A percentile compares a stretch with the other conserved stretches of the same genome.
Evolutionary conservation across 805 yeast genomes (phyloP).

Genomic region (Candida maris): DNA sequence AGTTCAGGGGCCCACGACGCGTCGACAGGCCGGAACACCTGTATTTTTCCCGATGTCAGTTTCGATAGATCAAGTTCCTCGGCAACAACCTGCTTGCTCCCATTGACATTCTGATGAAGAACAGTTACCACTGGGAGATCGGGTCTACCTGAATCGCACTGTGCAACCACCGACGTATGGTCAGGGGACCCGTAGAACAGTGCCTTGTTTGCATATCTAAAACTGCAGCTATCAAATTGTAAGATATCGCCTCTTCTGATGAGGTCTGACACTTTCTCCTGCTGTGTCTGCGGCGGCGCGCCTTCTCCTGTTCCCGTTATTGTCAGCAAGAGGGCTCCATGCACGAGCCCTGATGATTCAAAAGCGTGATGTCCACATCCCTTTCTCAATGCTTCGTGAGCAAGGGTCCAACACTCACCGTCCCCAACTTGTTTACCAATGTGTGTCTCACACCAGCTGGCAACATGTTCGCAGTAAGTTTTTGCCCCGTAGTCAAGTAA

Average conservation of each 20-base stretch:
- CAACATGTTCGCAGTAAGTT: slow-evolving; percentile 49
- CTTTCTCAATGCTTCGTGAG: slow-evolving; percentile 48
- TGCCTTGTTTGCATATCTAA: slow-evolving; percentile 35
- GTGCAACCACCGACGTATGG: slow-evolving; percentile 44
- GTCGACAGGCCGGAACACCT: slow-evolving; percentile 47
- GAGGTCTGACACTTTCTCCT: slow-evolving; percentile 34
- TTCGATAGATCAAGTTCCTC: slow-evolving; percentile 38
- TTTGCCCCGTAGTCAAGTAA: slow-evolving; percentile 33
- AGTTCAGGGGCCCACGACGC: slow-evolving; percentile 40
- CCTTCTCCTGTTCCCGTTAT: slow-evolving; percentile 14
- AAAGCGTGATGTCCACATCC: slow-evolving; percentile 60
- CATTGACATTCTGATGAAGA: slow-evolving; percentile 49
- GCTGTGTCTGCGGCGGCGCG: slow-evolving; percentile 13
- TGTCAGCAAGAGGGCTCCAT: slow-evolving; percentile 38
- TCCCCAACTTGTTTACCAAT: slow-evolving; percentile 46
- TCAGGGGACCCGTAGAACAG: slow-evolving; percentile 48
- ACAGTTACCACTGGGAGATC: slow-evolving; percentile 31
- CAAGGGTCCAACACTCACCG: slow-evolving; percentile 64
- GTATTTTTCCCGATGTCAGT: slow-evolving; percentile 40
- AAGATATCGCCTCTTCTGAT: slow-evolving; percentile 54
- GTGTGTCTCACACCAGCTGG: slow-evolving; percentile 50
- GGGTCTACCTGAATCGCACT: slow-evolving; percentile 22
- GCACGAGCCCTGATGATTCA: slow-evolving; percentile 43
- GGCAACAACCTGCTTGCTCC: slow-evolving; percentile 36
- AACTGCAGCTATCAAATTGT: slow-evolving; percentile 42